Evolutionary conservation across 306 rosid genomes (phyloP).

Genomic region (Phaseolus lunatus): DNA sequence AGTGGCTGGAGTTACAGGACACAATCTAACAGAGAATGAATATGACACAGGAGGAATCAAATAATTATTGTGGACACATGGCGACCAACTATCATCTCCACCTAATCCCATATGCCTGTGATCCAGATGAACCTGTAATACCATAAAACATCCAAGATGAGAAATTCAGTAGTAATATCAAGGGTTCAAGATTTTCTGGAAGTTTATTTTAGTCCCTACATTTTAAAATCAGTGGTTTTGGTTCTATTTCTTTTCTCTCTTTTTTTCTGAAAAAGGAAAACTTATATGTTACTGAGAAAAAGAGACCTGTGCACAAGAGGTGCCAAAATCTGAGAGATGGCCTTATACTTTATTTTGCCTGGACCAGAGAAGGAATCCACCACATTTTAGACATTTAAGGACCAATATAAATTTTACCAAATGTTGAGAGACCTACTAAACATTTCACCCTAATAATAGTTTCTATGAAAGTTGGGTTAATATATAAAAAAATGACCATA

Average conservation of each 20-base stretch:
- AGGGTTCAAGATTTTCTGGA: background rate
- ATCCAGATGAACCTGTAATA: slow-evolving; percentile 84
- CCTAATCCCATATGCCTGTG: slow-evolving; percentile 97
- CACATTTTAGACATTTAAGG: no score
- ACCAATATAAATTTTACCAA: no score
- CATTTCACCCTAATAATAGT: background rate
- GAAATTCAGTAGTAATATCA: background rate
- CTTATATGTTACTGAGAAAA: no score
- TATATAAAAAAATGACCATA: background rate
- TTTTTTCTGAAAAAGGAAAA: no score
- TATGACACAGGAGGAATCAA: slow-evolving; percentile 65
- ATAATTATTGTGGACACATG: slow-evolving; percentile 70
- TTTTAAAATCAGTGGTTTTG: background rate
- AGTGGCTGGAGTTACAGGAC: slow-evolving; percentile 62
- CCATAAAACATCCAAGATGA: slow-evolving; percentile 16
- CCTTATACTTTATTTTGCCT: no score
- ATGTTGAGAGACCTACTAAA: background rate
- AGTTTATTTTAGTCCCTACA: background rate
- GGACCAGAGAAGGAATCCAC: no score
- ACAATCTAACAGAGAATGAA: slow-evolving; percentile 73
- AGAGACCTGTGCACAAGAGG: no score
- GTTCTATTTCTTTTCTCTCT: no score
- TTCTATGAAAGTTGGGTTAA: background rate
- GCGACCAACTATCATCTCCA: slow-evolving; percentile 99
- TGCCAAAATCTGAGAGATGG: no score